Evolutionary conservation across 306 rosid genomes (phyloP).

Genomic region (Pyrus bretschneideri): DNA sequence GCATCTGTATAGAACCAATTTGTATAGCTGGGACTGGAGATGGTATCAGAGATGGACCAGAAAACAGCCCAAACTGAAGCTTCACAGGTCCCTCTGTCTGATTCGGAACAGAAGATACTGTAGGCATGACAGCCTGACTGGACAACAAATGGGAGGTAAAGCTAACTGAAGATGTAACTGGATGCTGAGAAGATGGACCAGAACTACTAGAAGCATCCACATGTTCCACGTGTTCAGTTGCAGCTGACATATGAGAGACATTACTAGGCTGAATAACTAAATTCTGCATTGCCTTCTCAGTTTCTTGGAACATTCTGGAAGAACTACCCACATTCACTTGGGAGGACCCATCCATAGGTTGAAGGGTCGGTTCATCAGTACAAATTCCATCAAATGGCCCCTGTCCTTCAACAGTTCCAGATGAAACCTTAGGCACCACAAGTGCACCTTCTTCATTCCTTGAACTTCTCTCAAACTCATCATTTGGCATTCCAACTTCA

Average conservation of each 20-base stretch:
- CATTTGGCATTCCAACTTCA: constrained; percentile 87
- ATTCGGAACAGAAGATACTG: constrained; percentile 40
- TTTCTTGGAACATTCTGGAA: constrained; percentile 49
- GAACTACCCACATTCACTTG: constrained; percentile 38
- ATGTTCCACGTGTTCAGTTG: constrained; percentile 35
- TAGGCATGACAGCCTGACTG: constrained; percentile 39
- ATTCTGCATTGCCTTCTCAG: constrained; percentile 48
- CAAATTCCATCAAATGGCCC: constrained; percentile 39
- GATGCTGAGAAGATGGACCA: constrained; percentile 43
- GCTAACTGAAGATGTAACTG: constrained; percentile 35
- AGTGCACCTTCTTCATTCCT: constrained; percentile 43
- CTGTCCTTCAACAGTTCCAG: constrained; percentile 33
- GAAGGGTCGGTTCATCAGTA: constrained; percentile 34
- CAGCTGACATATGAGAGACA: constrained; percentile 26
- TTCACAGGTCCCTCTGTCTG: constrained; percentile 72
- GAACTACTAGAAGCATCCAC: constrained; percentile 43
- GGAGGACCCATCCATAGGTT: constrained; percentile 39
- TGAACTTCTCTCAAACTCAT: constrained; percentile 58
- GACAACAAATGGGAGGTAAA: constrained; percentile 41
- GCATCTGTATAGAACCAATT: constrained; percentile 99
- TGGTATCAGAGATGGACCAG: constrained; percentile 94
- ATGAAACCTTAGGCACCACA: constrained; percentile 33
- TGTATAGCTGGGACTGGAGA: constrained; percentile 95
- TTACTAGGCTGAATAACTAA: constrained; percentile 39
- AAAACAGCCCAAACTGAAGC: constrained; percentile 96